phyloP scores from a whole-genome alignment of 1,139 yeast species.

The Geotrichum bryndzae region DNA sequence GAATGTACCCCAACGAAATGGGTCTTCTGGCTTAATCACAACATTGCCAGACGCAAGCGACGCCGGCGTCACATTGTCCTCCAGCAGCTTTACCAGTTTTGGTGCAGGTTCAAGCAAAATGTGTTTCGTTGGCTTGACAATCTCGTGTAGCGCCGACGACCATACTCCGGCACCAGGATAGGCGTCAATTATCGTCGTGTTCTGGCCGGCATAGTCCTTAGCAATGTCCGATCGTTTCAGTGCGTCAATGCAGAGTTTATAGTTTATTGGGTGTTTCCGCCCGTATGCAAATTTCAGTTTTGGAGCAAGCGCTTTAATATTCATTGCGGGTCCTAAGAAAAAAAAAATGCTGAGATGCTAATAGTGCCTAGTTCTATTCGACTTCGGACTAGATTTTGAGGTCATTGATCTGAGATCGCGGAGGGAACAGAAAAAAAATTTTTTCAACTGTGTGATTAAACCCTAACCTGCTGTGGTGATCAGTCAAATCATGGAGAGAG shows the following conservation, averaged over 20 bases:
- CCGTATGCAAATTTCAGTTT: conserved; percentile 24
- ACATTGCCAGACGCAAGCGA: not conserved
- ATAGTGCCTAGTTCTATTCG: not conserved
- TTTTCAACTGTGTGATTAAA: too few relatives aligned
- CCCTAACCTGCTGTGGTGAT: too few relatives aligned
- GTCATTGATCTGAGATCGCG: too few relatives aligned
- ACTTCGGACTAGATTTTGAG: not conserved
- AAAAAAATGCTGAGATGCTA: not conserved
- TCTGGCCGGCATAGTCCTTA: conserved; percentile 36
- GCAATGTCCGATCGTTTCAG: conserved; percentile 18
- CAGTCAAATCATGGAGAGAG: too few relatives aligned
- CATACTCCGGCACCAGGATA: conserved; percentile 50
- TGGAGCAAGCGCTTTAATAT: conserved; percentile 6
- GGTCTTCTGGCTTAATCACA: conserved; percentile 37
- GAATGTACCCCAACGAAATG: conserved; percentile 63
- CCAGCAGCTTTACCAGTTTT: conserved; percentile 22
- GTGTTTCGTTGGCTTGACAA: conserved; percentile 55
- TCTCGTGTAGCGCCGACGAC: conserved; percentile 47
- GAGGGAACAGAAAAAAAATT: too few relatives aligned
- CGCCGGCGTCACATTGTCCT: conserved; percentile 18
- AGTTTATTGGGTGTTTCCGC: conserved; percentile 24
- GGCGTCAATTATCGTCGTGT: conserved; percentile 57
- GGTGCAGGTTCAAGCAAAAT: conserved; percentile 48
- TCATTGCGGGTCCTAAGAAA: conserved; percentile 1
- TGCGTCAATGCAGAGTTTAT: conserved; percentile 19